Evolutionary conservation across 129 eudicot species (phyloP), one percentile per base, ranked within the genome.

Genomic region (Rutidosis leptorrhynchoides): DNA sequence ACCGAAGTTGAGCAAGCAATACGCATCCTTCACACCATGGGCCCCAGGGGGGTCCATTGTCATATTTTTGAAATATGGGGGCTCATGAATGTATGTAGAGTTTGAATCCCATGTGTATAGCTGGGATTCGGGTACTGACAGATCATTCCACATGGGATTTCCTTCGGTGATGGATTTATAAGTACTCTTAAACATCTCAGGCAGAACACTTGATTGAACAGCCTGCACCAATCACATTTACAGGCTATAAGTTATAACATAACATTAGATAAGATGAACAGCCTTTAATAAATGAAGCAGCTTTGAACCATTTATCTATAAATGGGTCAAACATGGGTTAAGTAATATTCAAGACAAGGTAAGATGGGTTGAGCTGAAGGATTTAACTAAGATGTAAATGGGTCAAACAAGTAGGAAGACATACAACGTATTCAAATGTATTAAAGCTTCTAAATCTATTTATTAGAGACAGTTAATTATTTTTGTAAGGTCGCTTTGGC

Each of bases 41-140:
- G 99, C 68, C 25, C 99, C 99, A 63, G 99, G 99, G 2, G 99
- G 99, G 75, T 88, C 90, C 99, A 93, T 83, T 22, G 89, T 93
- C 99, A 93, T 93, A 81, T 83, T 84, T 71, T 77, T 69, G 84
- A 93, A 93, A 77, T 93, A 93, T 59, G 96, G 99, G 19, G 99
- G 99, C 73, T 89, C 90, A 23, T 93, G 96, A 58, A 93, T 88
- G 84, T 93, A 93, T 11, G 96, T 93, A 23, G 99, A 93, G 6
- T 80, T 80, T 7, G 87, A 67, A 73, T 93, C 96, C 99, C 99
- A 93, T 23, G 84, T 77, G 76, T 93, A 93, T 45, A 86, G 80
- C 55, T 78, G 79, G 61, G 90, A 49, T 29, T 74, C 76, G 6
- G 99, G 99, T 72, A 93, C 95, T 3, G 84, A 75, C 40, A 93